These are phyloP conservation scores for Dioscorea zingiberensis DNA, from an alignment of 106 monocot genomes.

Conservation along the genomic window DNA sequence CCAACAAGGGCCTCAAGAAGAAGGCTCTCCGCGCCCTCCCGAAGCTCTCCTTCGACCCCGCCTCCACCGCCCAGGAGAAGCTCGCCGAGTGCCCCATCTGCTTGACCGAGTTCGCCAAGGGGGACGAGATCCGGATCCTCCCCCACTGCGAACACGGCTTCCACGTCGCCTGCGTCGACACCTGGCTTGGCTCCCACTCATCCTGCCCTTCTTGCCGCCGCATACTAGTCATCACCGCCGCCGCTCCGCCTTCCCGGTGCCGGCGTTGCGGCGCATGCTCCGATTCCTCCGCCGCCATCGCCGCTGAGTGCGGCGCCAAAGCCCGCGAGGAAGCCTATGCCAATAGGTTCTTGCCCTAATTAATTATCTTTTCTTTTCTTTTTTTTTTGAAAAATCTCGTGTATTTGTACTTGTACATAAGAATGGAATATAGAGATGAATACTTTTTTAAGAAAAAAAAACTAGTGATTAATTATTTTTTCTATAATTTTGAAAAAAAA, in stretches of 20 bases:
- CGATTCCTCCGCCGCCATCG: background rate
- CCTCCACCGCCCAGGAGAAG: background rate
- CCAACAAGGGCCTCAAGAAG: background rate
- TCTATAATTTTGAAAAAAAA: too few relatives aligned
- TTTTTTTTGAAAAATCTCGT: too few relatives aligned
- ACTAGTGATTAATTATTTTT: too few relatives aligned
- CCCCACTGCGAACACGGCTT: constrained; percentile 28
- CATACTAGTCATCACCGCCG: constrained; percentile 10
- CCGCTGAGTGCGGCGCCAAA: constrained; percentile 10
- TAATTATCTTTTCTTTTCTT: too few relatives aligned
- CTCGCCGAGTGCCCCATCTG: constrained; percentile 12
- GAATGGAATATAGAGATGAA: too few relatives aligned
- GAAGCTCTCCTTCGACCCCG: constrained; percentile 9
- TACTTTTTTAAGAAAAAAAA: too few relatives aligned
- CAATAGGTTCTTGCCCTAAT: too few relatives aligned
- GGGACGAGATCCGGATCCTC: constrained; percentile 22
- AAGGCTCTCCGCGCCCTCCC: constrained; percentile 21
- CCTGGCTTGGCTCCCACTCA: constrained; percentile 24
- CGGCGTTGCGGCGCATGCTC: constrained; percentile 12
- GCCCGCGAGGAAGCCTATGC: constrained; percentile 6
- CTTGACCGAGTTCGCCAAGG: constrained; percentile 18
- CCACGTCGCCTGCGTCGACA: constrained; percentile 31
- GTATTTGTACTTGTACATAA: too few relatives aligned
- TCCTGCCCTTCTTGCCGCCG: constrained; percentile 23
- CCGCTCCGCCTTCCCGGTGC: constrained; percentile 3